These are phyloP conservation scores for Striga asiatica DNA, from an alignment of 257 asterid genomes.

Conservation along the genomic window DNA sequence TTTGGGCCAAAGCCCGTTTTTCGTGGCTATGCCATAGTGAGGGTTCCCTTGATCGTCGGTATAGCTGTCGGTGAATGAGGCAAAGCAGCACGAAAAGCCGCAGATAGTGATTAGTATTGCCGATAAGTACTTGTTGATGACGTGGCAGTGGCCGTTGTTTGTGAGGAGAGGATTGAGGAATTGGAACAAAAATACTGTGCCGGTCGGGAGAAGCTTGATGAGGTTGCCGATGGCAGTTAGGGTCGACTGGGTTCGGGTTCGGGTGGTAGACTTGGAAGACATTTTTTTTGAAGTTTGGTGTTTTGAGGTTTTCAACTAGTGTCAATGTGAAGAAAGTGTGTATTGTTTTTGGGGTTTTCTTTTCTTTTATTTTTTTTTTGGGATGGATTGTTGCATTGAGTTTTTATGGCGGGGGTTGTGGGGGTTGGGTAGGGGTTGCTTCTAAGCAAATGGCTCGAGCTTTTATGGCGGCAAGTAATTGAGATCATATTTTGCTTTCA, in stretches of 20 bases:
- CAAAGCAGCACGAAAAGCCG: constrained; percentile 49
- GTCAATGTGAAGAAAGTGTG: too few relatives aligned
- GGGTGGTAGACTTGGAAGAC: constrained; percentile 22
- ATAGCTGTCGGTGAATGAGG: constrained; percentile 79
- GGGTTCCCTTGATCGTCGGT: constrained; percentile 35
- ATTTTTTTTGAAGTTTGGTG: constrained; percentile 14
- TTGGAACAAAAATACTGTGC: constrained; percentile 50
- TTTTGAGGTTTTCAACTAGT: neutral
- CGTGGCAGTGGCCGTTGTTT: constrained; percentile 61
- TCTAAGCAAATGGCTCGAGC: constrained; percentile 10
- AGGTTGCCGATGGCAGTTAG: constrained; percentile 53
- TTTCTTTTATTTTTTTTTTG: too few relatives aligned
- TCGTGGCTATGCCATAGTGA: constrained; percentile 58
- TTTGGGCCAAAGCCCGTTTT: constrained; percentile 63
- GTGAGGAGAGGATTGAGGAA: constrained; percentile 74
- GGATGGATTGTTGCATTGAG: too few relatives aligned
- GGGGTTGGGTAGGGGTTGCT: constrained; percentile 4
- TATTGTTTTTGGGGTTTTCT: neutral
- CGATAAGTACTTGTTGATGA: constrained; percentile 46
- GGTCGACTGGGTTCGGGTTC: constrained; percentile 25
- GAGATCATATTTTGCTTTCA: constrained; percentile 9
- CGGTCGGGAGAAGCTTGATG: constrained; percentile 63
- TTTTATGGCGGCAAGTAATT: constrained; percentile 6
- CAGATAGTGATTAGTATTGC: constrained; percentile 29
- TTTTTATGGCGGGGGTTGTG: neutral